A percentile compares a stretch with the other conserved stretches of the same genome.
phyloP scores from a whole-genome alignment of 176 grass and related monocot species.

The Leersia perrieri region DNA sequence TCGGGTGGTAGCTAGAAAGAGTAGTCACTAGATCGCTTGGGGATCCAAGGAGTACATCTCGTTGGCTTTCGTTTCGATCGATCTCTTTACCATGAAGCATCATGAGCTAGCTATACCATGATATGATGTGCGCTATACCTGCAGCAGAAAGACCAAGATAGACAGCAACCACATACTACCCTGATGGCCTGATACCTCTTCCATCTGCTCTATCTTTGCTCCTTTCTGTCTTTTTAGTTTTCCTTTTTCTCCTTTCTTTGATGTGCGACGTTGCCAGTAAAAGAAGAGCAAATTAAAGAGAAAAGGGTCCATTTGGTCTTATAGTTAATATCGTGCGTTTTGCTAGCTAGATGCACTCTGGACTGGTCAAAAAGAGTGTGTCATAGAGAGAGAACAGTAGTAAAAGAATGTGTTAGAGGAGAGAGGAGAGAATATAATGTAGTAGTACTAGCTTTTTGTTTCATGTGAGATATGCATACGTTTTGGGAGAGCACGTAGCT shows the following conservation, averaged over 20 bases:
- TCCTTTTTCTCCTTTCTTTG: constrained; percentile 24
- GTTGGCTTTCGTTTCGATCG: constrained; percentile 14
- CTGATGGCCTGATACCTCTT: not conserved
- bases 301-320: constrained; percentile 28
- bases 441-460: constrained; percentile 47
- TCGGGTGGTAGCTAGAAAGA: not conserved
- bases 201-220: constrained; percentile 30
- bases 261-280: constrained; percentile 14
- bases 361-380: constrained; percentile 45
- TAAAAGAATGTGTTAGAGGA: constrained; percentile 32
- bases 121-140: not conserved
- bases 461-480: constrained; percentile 31
- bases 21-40: constrained; percentile 6
- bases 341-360: not conserved
- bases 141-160: constrained; percentile 26
- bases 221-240: constrained; percentile 25
- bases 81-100: constrained; percentile 26
- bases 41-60: constrained; percentile 43
- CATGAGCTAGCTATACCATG: constrained; percentile 19
- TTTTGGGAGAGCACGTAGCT: constrained; percentile 29
- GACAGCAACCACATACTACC: constrained; percentile 23
- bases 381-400: constrained; percentile 13
- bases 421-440: constrained; percentile 19
- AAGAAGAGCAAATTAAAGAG: not conserved
- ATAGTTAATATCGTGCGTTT: not conserved